phyloP scores from a whole-genome alignment of 2,329 filamentous ascomycete species.

The Penicillium sp. region DNA sequence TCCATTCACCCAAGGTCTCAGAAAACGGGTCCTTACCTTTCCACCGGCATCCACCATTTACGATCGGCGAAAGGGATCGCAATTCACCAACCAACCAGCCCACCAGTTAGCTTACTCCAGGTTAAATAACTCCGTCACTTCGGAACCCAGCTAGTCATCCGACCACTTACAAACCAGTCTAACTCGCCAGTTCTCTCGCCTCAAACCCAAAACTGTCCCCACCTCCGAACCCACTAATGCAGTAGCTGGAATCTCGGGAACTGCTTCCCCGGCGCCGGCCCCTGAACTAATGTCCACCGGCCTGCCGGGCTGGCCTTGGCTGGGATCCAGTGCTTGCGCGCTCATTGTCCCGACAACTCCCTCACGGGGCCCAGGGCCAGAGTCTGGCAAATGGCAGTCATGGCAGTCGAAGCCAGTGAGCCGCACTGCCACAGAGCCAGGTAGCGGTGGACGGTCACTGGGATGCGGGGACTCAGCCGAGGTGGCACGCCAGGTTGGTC shows the following conservation, averaged over 20 bases:
- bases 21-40: constrained; percentile 12
- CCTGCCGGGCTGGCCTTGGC: constrained; percentile 23
- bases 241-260: constrained; percentile 39
- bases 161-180: constrained; percentile 21
- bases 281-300: constrained; percentile 35
- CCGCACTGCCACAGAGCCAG: not conserved
- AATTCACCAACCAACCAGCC: not conserved
- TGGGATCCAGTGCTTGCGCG: constrained; percentile 8
- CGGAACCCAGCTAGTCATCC: constrained; percentile 9
- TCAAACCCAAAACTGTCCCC: constrained; percentile 12
- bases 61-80: constrained; percentile 29
- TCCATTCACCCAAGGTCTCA: constrained; percentile 6
- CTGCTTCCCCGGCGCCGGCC: constrained; percentile 37
- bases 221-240: constrained; percentile 22
- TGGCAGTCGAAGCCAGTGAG: no score
- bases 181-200: constrained; percentile 10
- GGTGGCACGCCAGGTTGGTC: constrained; percentile 24
- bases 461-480: constrained; percentile 6
- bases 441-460: not conserved
- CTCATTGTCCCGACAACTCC: constrained; percentile 30
- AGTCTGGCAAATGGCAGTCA: not conserved
- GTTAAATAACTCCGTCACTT: not conserved
- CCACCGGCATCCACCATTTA: constrained; percentile 12
- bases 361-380: not conserved
- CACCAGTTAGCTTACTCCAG: not conserved